phyloP scores from a whole-genome alignment of 345 rosid genomes.

The Brassica cretica region DNA sequence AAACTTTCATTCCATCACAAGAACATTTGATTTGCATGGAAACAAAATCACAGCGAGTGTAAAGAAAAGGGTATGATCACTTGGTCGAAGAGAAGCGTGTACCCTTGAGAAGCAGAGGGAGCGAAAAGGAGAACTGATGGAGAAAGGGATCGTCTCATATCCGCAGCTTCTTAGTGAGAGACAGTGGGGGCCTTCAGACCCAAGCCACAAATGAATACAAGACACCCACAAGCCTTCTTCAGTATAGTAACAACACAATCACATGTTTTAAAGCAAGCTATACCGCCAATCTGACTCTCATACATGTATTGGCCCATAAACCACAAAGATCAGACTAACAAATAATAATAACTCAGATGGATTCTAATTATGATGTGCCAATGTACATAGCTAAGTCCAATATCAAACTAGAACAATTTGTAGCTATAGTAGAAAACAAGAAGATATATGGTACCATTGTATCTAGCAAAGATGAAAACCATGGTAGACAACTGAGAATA shows the following conservation, averaged over 20 bases:
- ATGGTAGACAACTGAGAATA: neutral
- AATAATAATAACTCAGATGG: neutral
- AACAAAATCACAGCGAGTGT: too few species aligned
- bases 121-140: constrained; percentile 45
- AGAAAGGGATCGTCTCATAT: constrained; percentile 52
- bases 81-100: constrained; percentile 67
- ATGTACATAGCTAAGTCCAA: too few species aligned
- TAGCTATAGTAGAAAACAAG: neutral
- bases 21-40: too few species aligned
- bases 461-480: neutral
- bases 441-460: neutral
- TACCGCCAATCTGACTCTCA: neutral
- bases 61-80: constrained; percentile 26
- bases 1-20: too few species aligned
- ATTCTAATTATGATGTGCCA: neutral
- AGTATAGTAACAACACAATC: neutral
- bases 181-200: too few species aligned
- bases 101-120: constrained; percentile 52
- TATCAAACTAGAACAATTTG: neutral
- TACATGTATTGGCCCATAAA: neutral
- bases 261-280: neutral
- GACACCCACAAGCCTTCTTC: neutral
- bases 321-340: neutral
- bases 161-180: constrained; percentile 1
- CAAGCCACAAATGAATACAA: too few species aligned